Conservation (phyloP, 2,329 filamentous ascomycete genomes). For the Stemphylium beticola region DNA sequence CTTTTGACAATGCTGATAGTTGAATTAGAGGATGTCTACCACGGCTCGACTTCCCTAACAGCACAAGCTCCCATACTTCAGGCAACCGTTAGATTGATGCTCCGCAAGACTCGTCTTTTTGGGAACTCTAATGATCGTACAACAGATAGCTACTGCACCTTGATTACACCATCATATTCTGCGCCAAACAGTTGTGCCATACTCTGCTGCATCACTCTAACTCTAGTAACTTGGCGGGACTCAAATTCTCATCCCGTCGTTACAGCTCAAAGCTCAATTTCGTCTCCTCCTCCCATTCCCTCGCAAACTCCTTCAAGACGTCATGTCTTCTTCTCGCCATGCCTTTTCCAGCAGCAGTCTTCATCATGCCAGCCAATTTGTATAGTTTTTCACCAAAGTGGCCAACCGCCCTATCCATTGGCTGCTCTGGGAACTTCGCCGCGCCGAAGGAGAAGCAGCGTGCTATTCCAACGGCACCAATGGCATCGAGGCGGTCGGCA, state of each 20-base stretch:
- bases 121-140: no score
- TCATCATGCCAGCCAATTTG: slow-evolving; percentile 45
- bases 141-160: no score
- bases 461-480: slow-evolving; percentile 84
- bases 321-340: slow-evolving; percentile 24
- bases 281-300: slow-evolving; percentile 21
- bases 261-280: slow-evolving; percentile 23
- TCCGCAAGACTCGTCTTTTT: no score
- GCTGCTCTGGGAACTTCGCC: slow-evolving; percentile 33
- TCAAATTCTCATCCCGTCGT: background rate
- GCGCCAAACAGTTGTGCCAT: no score
- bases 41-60: background rate
- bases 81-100: no score
- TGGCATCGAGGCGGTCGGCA: slow-evolving; percentile 88
- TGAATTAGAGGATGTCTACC: background rate
- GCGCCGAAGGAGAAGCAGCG: slow-evolving; percentile 79
- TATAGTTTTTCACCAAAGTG: slow-evolving; percentile 47
- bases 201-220: no score
- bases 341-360: slow-evolving; percentile 35
- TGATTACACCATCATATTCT: no score
- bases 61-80: no score
- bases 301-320: slow-evolving; percentile 23
- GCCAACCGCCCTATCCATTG: slow-evolving; percentile 38
- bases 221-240: no score
- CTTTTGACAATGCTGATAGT: background rate